Evolutionary conservation across 768 basidiomycete genomes (phyloP), one percentile per base, ranked within the genome.

Genomic region (Ramaria sp.): DNA sequence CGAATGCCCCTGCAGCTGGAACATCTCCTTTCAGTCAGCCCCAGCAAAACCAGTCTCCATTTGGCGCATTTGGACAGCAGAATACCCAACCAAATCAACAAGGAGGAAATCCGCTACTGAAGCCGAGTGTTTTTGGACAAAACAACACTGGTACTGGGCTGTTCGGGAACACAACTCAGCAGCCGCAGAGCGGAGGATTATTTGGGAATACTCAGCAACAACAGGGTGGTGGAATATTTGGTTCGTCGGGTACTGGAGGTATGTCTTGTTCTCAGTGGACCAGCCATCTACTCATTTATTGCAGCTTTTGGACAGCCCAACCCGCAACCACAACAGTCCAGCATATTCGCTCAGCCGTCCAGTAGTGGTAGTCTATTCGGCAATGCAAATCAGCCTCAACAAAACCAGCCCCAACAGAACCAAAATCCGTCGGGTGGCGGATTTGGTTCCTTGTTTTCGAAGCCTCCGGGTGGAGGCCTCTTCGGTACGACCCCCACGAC

Each of bases 41-140:
- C 10, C 66, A 66, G 42, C 66, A 67, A 48, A 56, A 64, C 12
- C 51, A 67, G 34, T 57, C 58, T 28, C 64, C 61, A 5, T 71
- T 73, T 61, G 66, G 67, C 45, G 58, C 61, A 3, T 74, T 75
- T 56, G 70, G 71, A 63, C 59, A 36, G 62, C 48, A 42, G 39
- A 48, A 55, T 65, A 65, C 54, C 61, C 70, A 20, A 56, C 68
- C 18, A 78, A 79, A 55, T 70, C 78, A 5, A 67, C 78, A 24
- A 81, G 82, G 53, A 77, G 79, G 49, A 73, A 71, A 43, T 59
- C 75, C 10, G 59, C 63, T 42, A 75, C 15, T 44, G 25, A 55
- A 79, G 56, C 70, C 75, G 32, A 55, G 53, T 38, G 42, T 55
- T n/a, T 55, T 55, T 20, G 53, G 53, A 54, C 57, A 61, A 51